Evolutionary conservation across 371 early-diverging fungal genomes (phyloP).

Genomic region (Mortierella sp.): DNA sequence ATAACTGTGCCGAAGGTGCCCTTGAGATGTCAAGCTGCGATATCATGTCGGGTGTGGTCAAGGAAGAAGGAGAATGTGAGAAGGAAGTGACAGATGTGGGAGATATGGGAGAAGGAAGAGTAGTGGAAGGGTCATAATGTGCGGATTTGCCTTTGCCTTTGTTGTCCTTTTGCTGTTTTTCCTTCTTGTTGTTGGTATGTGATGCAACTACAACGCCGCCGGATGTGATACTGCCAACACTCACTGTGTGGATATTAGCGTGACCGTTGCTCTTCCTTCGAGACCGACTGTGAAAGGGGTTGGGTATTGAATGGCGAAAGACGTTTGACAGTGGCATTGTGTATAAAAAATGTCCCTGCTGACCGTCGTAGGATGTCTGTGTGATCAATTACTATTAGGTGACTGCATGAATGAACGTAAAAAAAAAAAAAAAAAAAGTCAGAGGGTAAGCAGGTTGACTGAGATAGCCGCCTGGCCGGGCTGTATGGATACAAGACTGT

Average conservation of each 20-base stretch:
- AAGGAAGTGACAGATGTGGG: neutral
- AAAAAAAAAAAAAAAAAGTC: neutral
- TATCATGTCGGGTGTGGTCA: slow-evolving; percentile 6
- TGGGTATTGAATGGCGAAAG: slow-evolving; percentile 32
- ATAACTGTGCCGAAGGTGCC: neutral
- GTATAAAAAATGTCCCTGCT: neutral
- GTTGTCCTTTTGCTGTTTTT: neutral
- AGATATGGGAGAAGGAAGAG: neutral
- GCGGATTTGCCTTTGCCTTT: neutral
- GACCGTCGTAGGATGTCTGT: slow-evolving; percentile 1
- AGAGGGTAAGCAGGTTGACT: neutral
- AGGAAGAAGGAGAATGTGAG: neutral
- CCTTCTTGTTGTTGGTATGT: neutral
- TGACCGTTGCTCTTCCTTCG: slow-evolving; percentile 8
- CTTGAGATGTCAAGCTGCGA: slow-evolving; percentile 16
- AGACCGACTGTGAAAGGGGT: slow-evolving; percentile 28
- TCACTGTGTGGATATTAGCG: neutral
- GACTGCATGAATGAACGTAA: neutral
- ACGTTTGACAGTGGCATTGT: slow-evolving; percentile 46
- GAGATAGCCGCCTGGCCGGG: neutral
- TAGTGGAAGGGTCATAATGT: neutral
- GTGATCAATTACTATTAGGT: neutral
- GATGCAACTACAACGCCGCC: neutral
- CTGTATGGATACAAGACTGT: neutral
- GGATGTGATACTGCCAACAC: neutral